Base-by-base conservation (phyloP, 768 basidiomycete genomes). In the Xerocomellus chrysenteron region DNA sequence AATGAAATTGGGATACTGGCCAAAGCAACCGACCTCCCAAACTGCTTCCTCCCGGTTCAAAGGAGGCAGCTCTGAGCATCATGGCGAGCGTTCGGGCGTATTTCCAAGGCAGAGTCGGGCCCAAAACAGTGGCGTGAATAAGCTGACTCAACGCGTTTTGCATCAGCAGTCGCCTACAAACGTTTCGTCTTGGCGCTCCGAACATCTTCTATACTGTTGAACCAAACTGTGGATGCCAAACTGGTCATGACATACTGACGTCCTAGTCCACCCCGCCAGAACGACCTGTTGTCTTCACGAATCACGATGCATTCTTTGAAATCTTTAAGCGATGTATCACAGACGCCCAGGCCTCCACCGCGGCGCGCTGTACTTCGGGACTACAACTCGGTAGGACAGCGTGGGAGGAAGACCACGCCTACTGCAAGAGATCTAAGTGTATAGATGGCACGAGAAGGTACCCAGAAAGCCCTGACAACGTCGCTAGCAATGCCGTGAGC, bases 321-420 rank as follows among this genome's bases (percentile, higher is more conserved):
- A 75, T 72, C 69, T 91, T 90, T 50, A 94, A 73, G 61, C 90
- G 80, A 47, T 94, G 78, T 42, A 96, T 64, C 0, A 88, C 80
- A 1, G 82, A 83, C 0, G 86, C 91, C 95, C 92, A 97, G 4
- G 92, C 91, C 65, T 97, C 93, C 0, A 92, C 88, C 12, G 90
- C 80, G 1, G 88, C 84, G 28, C 88, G 75, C 65, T n/a, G 89
- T 3, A 92, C 80, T 55, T 94, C 90, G 0, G 83, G 79, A 53
- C 81, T 73, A 67, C 88, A 91, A 55, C 76, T 80, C 4, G 80
- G 80, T 11, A 92, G 68, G 1, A 79, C 73, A 1, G 68, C 65
- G 26, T 76, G 75, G 41, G 92, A 72, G 32, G 72, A 64, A 6
- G 68, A 52, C 90, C 90, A 92, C 3, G 88, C 85, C 42, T 78